Evolutionary conservation across 2,329 filamentous ascomycete genomes (phyloP), one percentile per base, ranked within the genome.

Genomic region (Fusarium hostae): DNA sequence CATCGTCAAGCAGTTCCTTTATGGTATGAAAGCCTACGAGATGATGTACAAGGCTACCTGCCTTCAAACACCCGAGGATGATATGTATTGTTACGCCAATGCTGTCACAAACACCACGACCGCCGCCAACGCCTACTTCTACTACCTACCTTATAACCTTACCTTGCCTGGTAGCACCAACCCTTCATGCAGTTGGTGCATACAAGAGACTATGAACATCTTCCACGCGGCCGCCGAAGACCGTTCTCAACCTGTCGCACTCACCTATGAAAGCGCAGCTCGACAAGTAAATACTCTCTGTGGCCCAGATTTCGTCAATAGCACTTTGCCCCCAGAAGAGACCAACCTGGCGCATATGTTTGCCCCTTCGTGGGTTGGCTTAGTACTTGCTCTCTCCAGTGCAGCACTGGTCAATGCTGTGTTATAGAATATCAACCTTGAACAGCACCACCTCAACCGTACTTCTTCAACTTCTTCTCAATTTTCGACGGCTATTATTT

Each of bases 11-110:
- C 87, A 93, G 79, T 92, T 94, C 7, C 94, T 94, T 78, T 84
- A 88, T 44, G 94, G 93, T 50, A 87, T 98, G 76, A 81, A 89
- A 26, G 88, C 93, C 47, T 99, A 98, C 82, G 85, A 90, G 70
- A 87, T 91, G 32, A 83, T 97, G 34, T 97, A 95, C 82, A 86
- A 89, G 52, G 94, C 94, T 6, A 92, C 92, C 10, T 99, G 96
- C 79, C 86, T 97, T 24, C 90, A 89, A 66, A 89, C 93, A 78
- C 85, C 88, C 0, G 81, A 84, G 1, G 90, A 90, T 2, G 86
- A 86, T 55, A 87, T 90, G 72, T 98, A 95, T 84, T 92, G 89
- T 83, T 98, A 94, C 80, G 93, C 93, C 72, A 91, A 93, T 74
- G 94, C 95, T 54, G 90, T 95, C 66, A 94, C 92, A 51, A 97